Evolutionary conservation across 2,329 filamentous ascomycete species (phyloP).

Genomic region (Neofusicoccum umdonicola): DNA sequence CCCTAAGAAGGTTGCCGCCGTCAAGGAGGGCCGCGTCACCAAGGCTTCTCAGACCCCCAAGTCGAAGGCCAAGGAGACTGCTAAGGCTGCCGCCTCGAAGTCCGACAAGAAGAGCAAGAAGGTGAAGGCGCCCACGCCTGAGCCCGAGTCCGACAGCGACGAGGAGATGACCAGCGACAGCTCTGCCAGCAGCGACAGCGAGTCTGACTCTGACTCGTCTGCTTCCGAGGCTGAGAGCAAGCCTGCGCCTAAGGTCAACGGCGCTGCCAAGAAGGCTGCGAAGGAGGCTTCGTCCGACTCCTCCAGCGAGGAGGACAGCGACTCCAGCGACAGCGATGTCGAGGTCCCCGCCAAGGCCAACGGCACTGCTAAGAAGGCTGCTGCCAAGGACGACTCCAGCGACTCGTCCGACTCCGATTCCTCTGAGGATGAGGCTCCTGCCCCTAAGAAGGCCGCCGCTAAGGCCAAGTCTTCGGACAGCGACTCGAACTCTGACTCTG

Average conservation of each 20-base stretch:
- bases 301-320: slow-evolving; percentile 15
- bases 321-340: slow-evolving; percentile 24
- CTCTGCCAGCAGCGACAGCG: slow-evolving; percentile 32
- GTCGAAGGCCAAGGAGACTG: slow-evolving; percentile 65
- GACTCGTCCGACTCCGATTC: slow-evolving; percentile 36
- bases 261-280: slow-evolving; percentile 25
- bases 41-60: slow-evolving; percentile 66
- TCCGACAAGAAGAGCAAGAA: slow-evolving; percentile 50
- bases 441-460: slow-evolving; percentile 20
- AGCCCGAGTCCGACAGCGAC: slow-evolving; percentile 36
- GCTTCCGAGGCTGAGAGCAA: slow-evolving; percentile 19
- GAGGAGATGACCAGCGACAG: slow-evolving; percentile 32
- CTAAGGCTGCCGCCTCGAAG: slow-evolving; percentile 49
- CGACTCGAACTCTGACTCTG: slow-evolving; percentile 22
- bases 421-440: slow-evolving; percentile 30
- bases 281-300: slow-evolving; percentile 17
- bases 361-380: slow-evolving; percentile 31
- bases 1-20: slow-evolving; percentile 52
- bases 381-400: slow-evolving; percentile 24
- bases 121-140: slow-evolving; percentile 47
- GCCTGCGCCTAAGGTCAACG: slow-evolving; percentile 27
- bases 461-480: slow-evolving; percentile 15
- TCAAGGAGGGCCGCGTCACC: slow-evolving; percentile 66
- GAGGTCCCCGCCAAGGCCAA: slow-evolving; percentile 34
- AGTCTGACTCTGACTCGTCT: slow-evolving; percentile 35